Evolutionary conservation across 768 basidiomycete species (phyloP).

Genomic region (Megacollybia marginata): DNA sequence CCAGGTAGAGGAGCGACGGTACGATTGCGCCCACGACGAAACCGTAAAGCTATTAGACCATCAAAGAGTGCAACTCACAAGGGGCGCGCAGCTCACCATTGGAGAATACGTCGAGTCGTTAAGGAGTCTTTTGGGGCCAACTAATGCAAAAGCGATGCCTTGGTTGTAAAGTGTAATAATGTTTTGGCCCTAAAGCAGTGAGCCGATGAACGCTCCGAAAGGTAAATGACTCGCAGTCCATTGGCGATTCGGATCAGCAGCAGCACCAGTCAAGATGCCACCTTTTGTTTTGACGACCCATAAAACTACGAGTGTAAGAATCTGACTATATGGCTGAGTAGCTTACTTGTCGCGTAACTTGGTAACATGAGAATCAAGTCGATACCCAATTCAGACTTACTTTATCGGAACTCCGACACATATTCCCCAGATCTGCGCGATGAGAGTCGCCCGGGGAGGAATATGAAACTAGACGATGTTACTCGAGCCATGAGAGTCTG

Average conservation of each 20-base stretch:
- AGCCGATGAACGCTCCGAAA: no score
- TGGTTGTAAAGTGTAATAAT: constrained; percentile 19
- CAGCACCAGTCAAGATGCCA: constrained; percentile 9
- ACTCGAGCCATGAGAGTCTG: not conserved
- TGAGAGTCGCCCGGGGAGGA: constrained; percentile 13
- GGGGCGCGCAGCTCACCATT: constrained; percentile 4
- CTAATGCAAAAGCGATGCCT: constrained; percentile 16
- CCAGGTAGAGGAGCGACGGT: constrained; percentile 12
- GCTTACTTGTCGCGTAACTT: constrained; percentile 12
- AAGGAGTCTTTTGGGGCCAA: constrained; percentile 16
- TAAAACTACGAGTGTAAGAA: not conserved
- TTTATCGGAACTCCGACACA: constrained; percentile 17
- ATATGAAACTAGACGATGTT: constrained; percentile 12
- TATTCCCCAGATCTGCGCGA: constrained; percentile 18
- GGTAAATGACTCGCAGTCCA: constrained; percentile 13
- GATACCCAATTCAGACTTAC: constrained; percentile 2
- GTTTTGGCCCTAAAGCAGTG: constrained; percentile 11
- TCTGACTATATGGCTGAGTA: constrained; percentile 1
- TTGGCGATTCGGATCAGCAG: constrained; percentile 15
- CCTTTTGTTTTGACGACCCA: constrained; percentile 18
- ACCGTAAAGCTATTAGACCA: constrained; percentile 11
- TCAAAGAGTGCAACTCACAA: not conserved
- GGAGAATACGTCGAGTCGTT: constrained; percentile 15
- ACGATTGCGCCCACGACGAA: constrained; percentile 15
- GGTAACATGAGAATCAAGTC: not conserved